Base-by-base conservation (phyloP, 1,284 basidiomycete genomes). In the Rhodotorula sp. region DNA sequence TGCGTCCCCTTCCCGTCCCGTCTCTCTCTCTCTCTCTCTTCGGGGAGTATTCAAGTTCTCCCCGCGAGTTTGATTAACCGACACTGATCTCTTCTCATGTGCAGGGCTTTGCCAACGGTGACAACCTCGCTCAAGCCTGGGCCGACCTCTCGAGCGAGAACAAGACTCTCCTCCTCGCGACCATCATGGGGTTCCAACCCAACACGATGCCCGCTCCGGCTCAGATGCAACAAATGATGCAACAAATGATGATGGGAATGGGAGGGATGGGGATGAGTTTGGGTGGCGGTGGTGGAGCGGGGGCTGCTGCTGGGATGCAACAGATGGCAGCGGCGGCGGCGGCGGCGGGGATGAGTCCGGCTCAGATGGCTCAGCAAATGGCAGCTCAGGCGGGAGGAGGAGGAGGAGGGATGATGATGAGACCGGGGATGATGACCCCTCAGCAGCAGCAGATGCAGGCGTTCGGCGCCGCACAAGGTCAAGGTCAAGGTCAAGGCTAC, bases 91-190 rank as follows among this genome's bases (percentile, higher is more conserved):
- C 18, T 30, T 17, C 53, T 22, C 29, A 22, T 10, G 14, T 14
- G 4, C 66, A 67, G 68, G 62, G 69, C 22, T 77, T 75, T 49
- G 76, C 75, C 89, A 86, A 88, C 87, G 20, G 87, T 88, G 37
- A 42, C 53, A 53, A 87, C 88, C 66, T 87, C 85, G 45, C 85
- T 86, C 20, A 87, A 89, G 85, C 89, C 89, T 88, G 86, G 87
- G 56, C 69, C 59, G 60, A 69, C 63, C 55, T 78, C 37, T 74
- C 75, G 22, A 67, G 72, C 55, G 77, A 78, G 68, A 66, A 76
- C 60, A 78, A 78, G 67, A 70, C 72, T 4, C 55, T 76, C 30
- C 62, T 78, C 66, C 75, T 78, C 71, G 75, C 72, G 8, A 76
- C 76, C n/a, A 76, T 78, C 65, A 78, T 78, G 75, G 72, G 75